A percentile compares a stretch with the other conserved stretches of the same genome.
phyloP scores from a whole-genome alignment of 495 filamentous ascomycete species.

The Bacidia gigantensis region DNA sequence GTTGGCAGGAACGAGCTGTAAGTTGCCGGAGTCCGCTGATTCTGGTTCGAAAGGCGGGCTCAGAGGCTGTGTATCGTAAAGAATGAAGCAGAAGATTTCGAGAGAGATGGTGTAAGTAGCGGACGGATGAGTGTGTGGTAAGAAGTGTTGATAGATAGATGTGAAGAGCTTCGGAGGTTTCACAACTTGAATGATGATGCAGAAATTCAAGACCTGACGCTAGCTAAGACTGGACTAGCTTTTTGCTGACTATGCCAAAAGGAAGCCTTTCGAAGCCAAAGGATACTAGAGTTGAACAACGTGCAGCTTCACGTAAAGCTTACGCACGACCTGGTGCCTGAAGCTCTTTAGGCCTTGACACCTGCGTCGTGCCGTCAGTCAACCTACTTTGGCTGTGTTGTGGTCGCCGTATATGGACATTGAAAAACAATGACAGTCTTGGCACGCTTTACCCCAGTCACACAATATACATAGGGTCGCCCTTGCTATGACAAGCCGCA shows the following conservation, averaged over 20 bases:
- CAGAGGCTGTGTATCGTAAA: background rate
- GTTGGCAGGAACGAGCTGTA: background rate
- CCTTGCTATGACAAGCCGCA: too few species aligned
- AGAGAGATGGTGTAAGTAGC: background rate
- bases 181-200: background rate
- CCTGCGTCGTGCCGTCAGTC: too few species aligned
- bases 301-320: background rate
- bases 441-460: too few species aligned
- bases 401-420: too few species aligned
- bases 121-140: background rate
- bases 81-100: background rate
- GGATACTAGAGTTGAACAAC: background rate
- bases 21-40: background rate
- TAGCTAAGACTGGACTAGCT: background rate
- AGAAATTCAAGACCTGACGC: background rate
- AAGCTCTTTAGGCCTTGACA: too few species aligned
- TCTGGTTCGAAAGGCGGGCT: background rate
- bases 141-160: background rate
- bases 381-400: too few species aligned
- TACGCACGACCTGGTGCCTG: slow-evolving; percentile 2
- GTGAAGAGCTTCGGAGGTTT: background rate
- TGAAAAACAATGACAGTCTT: too few species aligned
- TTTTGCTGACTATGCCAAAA: slow-evolving; percentile 2
- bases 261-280: slow-evolving; percentile 7
- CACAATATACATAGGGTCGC: too few species aligned